Conservation (phyloP, 305 asterid species). For the Caryopteris hybrid region DNA sequence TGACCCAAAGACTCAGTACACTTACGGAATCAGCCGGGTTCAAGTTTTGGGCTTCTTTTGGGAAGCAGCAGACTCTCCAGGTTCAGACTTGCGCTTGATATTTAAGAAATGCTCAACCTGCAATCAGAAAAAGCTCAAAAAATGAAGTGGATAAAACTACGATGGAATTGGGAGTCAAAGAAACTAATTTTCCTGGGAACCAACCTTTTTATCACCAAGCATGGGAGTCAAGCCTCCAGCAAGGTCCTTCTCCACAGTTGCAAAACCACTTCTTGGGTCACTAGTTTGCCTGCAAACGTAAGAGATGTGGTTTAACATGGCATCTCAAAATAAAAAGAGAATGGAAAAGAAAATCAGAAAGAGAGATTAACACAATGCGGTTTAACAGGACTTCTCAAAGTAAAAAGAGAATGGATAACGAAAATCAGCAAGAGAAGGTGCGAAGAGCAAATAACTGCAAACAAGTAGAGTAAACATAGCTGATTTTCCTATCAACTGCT, state of each 20-base stretch:
- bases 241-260: conserved; percentile 79
- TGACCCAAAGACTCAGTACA: not conserved
- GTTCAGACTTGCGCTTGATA: conserved; percentile 68
- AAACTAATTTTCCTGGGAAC: not conserved
- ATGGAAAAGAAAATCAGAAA: no score
- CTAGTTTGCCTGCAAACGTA: conserved; percentile 75
- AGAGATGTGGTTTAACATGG: not conserved
- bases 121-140: not conserved
- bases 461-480: not conserved
- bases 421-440: no score
- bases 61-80: conserved; percentile 36
- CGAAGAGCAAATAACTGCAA: not conserved
- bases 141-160: no score
- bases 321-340: no score
- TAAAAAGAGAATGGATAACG: no score
- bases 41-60: conserved; percentile 70
- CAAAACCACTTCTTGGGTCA: conserved; percentile 87
- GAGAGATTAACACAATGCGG: not conserved
- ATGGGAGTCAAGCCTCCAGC: conserved; percentile 95
- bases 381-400: no score
- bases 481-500: not conserved
- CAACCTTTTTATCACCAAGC: conserved; percentile 92
- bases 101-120: conserved; percentile 92
- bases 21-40: not conserved
- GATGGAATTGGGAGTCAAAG: not conserved